phyloP scores from a whole-genome alignment of 2,329 filamentous ascomycete genomes.

The Chaetomium sp. region DNA sequence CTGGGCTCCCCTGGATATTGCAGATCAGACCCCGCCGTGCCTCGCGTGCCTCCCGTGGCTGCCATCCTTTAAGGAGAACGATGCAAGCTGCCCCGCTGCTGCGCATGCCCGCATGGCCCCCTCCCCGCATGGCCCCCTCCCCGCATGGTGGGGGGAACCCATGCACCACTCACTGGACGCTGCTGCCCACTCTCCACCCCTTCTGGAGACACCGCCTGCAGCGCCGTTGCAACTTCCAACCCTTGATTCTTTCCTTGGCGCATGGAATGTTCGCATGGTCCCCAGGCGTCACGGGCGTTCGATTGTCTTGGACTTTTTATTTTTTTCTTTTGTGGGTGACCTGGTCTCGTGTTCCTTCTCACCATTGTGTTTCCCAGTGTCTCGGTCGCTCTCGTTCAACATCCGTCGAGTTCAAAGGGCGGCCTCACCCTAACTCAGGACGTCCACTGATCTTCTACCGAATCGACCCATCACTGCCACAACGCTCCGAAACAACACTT shows the following conservation, averaged over 20 bases:
- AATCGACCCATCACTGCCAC: background rate
- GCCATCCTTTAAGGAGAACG: background rate
- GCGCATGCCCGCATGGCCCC: background rate
- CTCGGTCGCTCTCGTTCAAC: constrained; percentile 9
- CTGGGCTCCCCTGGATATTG: background rate
- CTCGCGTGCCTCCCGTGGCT: no score
- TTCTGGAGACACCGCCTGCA: background rate
- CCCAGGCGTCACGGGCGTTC: no score
- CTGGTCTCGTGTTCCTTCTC: constrained; percentile 11
- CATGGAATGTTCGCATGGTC: constrained; percentile 12
- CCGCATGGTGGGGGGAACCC: constrained; percentile 12
- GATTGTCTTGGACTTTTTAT: constrained; percentile 1
- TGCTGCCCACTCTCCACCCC: background rate
- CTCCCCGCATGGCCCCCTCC: constrained; percentile 10
- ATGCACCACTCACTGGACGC: background rate
- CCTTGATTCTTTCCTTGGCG: constrained; percentile 8
- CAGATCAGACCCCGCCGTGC: background rate
- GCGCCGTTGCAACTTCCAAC: background rate
- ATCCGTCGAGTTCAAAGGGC: background rate
- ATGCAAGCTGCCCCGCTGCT: background rate
- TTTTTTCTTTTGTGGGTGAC: background rate
- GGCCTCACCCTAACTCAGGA: background rate
- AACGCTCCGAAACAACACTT: background rate
- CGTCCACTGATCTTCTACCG: background rate
- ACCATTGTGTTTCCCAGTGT: background rate